Base-by-base conservation (phyloP, 2,329 filamentous ascomycete species). In the Fusarium coicis region DNA sequence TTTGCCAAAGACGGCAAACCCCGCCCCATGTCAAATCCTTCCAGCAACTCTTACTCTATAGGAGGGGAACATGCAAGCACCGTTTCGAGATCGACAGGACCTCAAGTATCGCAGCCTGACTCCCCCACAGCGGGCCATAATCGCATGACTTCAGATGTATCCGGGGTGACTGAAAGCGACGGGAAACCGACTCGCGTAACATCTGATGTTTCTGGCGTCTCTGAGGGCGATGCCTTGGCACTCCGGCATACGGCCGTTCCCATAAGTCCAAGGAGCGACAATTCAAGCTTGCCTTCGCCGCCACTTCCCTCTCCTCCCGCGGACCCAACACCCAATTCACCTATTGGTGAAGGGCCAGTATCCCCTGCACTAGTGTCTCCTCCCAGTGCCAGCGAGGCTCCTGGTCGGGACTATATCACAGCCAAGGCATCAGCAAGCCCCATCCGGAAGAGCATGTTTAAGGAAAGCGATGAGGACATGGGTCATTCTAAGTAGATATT, bases 391-490 rank as follows among this genome's bases (percentile, higher is more conserved):
- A 73, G 69, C 4, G 80, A 81, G 42, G 63, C 58, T 16, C 32
- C 70, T 1, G 76, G 75, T 1, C 73, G 76, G 4, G 80, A 81
- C 30, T 81, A 81, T 37, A 42, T 81, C 12, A 69, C 79, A 2
- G 78, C 71, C 8, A 78, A 74, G 49, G 57, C 76, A 8, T 65
- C 72, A 5, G 57, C 76, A 12, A 77, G 72, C 50, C 76, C 79
- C 9, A 50, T 80, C n/a, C 77, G 84, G 57, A 82, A 79, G 77
- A 85, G 84, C 34, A 80, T 84, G 43, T 85, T 86, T 46, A 76
- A 78, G 11, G 84, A 85, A 73, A 81, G 80, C n/a, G 78, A 79
- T 34, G 83, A 85, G 44, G 84, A 86, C 73, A 79, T 83, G 76
- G 79, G 75, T 15, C 74, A 78, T 63, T 42, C 59, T 30, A 72